phyloP scores from a whole-genome alignment of 805 yeast genomes.

The Zygotorulaspora danielsina region DNA sequence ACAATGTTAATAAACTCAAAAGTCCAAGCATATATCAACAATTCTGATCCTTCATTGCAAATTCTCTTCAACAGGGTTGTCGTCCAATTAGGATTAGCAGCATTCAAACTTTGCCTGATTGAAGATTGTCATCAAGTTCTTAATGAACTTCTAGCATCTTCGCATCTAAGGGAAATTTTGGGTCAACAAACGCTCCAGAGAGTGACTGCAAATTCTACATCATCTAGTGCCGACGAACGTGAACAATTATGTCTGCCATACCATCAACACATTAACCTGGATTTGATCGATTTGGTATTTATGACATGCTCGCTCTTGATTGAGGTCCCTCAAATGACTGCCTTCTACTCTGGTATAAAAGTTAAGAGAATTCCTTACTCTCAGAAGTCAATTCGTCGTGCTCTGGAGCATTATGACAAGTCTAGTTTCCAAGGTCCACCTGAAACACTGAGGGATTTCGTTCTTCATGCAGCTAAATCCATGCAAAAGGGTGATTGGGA shows the following conservation, averaged over 20 bases:
- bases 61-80: conserved; percentile 91
- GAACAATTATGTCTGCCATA: conserved; percentile 82
- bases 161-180: conserved; percentile 82
- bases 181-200: conserved; percentile 84
- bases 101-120: conserved; percentile 85
- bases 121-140: conserved; percentile 82
- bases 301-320: conserved; percentile 83
- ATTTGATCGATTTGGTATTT: conserved; percentile 89
- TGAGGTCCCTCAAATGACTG: conserved; percentile 89
- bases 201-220: conserved; percentile 47
- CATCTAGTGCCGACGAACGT: conserved; percentile 29
- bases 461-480: conserved; percentile 86
- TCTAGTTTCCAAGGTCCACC: conserved; percentile 97
- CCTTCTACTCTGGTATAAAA: conserved; percentile 53
- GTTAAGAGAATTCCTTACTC: conserved; percentile 55
- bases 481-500: conserved; percentile 90
- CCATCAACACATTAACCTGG: conserved; percentile 97
- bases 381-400: conserved; percentile 83
- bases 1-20: conserved; percentile 85
- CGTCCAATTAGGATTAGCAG: conserved; percentile 92
- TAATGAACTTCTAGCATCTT: conserved; percentile 81
- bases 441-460: conserved; percentile 89
- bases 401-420: conserved; percentile 87
- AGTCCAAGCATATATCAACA: conserved; percentile 74
- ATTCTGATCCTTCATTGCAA: conserved; percentile 81